Evolutionary conservation across 495 filamentous ascomycete species (phyloP).

Genomic region (Lasiosphaeris hirsuta): DNA sequence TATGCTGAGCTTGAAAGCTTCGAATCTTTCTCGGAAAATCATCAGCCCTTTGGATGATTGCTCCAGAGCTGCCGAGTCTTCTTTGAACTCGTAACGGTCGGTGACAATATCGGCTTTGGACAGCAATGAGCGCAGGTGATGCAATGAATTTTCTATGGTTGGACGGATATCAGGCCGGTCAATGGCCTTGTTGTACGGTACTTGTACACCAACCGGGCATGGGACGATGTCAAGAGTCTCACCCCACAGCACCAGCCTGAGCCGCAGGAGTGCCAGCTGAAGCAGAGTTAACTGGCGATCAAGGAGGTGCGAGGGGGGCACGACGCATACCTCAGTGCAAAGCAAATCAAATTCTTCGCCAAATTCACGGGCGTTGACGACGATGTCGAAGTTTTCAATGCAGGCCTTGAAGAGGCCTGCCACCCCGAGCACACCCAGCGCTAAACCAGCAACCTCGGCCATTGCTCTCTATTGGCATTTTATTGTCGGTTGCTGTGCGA

Average conservation of each 20-base stretch:
- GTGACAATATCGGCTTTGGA: slow-evolving; percentile 1
- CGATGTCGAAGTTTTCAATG: slow-evolving; percentile 16
- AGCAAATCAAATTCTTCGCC: slow-evolving; percentile 10
- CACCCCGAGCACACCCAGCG: slow-evolving; percentile 6
- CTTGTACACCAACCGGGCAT: not conserved
- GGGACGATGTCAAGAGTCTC: slow-evolving; percentile 1
- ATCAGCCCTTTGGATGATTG: not conserved
- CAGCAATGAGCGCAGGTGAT: not conserved
- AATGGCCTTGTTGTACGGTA: not conserved
- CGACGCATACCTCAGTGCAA: slow-evolving; percentile 20
- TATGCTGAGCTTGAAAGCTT: slow-evolving; percentile 6
- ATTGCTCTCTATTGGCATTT: not conserved
- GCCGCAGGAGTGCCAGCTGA: slow-evolving; percentile 11
- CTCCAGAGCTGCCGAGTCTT: not conserved
- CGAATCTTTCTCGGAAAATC: slow-evolving; percentile 10
- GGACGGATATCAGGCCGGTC: not conserved
- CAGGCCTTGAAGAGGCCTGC: slow-evolving; percentile 10
- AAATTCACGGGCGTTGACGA: slow-evolving; percentile 6
- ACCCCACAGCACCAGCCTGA: slow-evolving; percentile 2
- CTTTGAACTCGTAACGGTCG: not conserved
- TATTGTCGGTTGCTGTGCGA: too few relatives aligned
- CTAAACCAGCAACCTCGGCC: slow-evolving; percentile 8
- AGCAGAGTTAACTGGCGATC: slow-evolving; percentile 1
- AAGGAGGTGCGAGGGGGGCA: not conserved
- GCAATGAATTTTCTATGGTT: not conserved